These are phyloP conservation scores for Parascedosporium putredinis DNA, from an alignment of 2,329 filamentous ascomycete genomes.

Conservation along the genomic window DNA sequence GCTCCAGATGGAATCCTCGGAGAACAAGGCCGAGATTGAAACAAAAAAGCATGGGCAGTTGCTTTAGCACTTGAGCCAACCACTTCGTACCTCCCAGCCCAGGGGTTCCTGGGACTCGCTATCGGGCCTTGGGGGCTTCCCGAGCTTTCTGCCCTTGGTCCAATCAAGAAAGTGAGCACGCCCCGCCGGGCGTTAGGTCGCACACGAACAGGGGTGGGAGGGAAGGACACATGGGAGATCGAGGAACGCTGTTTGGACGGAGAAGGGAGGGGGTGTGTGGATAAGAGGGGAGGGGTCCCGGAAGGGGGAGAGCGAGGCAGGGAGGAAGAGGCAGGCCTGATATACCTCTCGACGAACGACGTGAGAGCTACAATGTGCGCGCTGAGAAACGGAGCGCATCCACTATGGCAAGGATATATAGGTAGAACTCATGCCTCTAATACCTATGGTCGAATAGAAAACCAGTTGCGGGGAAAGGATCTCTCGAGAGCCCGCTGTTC, in stretches of 20 bases:
- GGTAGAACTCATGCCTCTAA: too few relatives aligned
- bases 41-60: too few relatives aligned
- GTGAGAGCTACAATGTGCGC: neutral
- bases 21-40: too few relatives aligned
- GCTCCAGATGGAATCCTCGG: too few relatives aligned
- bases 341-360: too few relatives aligned
- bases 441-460: too few relatives aligned
- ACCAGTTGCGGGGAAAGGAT: too few relatives aligned
- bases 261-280: neutral
- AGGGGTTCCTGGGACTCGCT: too few relatives aligned
- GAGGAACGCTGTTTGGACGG: neutral
- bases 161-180: too few relatives aligned
- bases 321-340: neutral
- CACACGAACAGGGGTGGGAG: neutral
- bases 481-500: too few relatives aligned
- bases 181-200: neutral
- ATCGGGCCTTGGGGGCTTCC: too few relatives aligned
- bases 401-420: neutral
- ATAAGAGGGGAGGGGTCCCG: neutral
- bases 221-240: slow-evolving; percentile 1
- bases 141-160: neutral
- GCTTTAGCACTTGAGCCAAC: neutral
- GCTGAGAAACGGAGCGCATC: neutral
- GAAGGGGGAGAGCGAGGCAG: neutral
- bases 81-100: neutral